These are phyloP conservation scores for Fagopyrum esculentum DNA, from an alignment of 148 eudicot species.

Conservation along the genomic window DNA sequence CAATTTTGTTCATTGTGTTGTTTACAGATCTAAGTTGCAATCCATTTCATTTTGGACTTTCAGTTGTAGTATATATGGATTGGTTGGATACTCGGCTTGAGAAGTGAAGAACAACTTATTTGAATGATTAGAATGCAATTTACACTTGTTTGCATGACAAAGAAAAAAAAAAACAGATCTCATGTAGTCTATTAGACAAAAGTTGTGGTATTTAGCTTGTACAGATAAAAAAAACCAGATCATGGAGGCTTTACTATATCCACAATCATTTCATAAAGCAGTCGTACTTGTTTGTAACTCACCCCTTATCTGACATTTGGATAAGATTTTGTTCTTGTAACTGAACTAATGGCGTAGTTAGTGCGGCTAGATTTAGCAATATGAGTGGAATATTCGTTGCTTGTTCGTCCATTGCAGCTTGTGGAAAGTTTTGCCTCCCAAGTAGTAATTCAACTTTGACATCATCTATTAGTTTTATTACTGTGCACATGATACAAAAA, in stretches of 20 bases:
- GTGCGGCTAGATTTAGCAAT: conserved; percentile 22
- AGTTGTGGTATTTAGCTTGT: too few species aligned
- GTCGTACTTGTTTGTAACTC: too few species aligned
- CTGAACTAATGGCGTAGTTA: conserved; percentile 7
- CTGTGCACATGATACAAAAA: neutral
- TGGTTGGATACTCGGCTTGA: neutral
- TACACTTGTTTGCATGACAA: conserved; percentile 11
- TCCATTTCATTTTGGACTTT: neutral
- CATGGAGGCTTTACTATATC: too few species aligned
- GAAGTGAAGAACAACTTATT: neutral
- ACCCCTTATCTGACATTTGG: conserved; percentile 24
- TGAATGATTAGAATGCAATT: neutral
- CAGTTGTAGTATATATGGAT: neutral
- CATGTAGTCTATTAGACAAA: too few species aligned
- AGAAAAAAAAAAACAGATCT: too few species aligned
- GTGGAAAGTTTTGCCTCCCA: neutral
- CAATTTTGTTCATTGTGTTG: neutral
- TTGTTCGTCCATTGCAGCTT: conserved; percentile 3
- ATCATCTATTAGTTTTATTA: conserved; percentile 5
- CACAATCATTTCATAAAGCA: too few species aligned
- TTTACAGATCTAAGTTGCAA: neutral
- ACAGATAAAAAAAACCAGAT: too few species aligned
- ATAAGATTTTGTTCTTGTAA: conserved; percentile 15
- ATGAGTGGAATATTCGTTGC: conserved; percentile 19
- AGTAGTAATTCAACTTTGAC: too few species aligned